Base-by-base conservation (phyloP, 192 early-diverging fungal species). In the Oehlia diaphana region DNA sequence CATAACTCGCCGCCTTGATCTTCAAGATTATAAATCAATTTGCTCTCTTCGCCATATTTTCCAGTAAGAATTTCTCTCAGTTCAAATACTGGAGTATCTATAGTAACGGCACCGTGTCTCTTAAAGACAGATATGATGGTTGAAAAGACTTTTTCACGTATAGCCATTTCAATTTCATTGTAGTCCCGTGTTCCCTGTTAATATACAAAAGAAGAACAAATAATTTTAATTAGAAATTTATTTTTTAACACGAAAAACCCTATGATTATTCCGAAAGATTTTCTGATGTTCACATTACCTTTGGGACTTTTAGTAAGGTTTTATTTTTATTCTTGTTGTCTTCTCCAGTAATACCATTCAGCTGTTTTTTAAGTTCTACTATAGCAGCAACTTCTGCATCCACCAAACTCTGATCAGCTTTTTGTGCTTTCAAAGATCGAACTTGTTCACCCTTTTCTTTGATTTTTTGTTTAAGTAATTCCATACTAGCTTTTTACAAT, bases 51-150 rank as follows among this genome's bases (percentile, higher is more conserved):
- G 28, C 98, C 96, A 78, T 99, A 99, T 82, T 99, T 99, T 76
- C 97, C 97, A 16, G 92, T 83, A 9, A 99, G 89, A 76, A 99
- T 97, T 81, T 99, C 98, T 83, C 93, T 98, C 33, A 98, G 90
- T 86, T 99, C 97, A 86, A 98, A 99, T 67, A 99, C 97, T 8
- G 97, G 97, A 2, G 98, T 99, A 76, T 99, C 97, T 79, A 99
- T 98, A 3, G 98, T 98, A 42, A 99, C 95, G 12, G 94, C 98
- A 58, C 98, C 97, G 88, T 99, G 98, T 76, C 93, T 92, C 82
- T 98, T 96, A 88, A 99, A 99, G 42, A 99, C 90, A 4, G 63
- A 67, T 28, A 89, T 92, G 78, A 99, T 96, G 13, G 93, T 96
- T 12, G 87, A 82, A 80, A 99, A 98, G 61, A 99, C 95, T 79